Base-by-base conservation (phyloP, 2,329 filamentous ascomycete species). In the Fusarium fracticaudum region DNA sequence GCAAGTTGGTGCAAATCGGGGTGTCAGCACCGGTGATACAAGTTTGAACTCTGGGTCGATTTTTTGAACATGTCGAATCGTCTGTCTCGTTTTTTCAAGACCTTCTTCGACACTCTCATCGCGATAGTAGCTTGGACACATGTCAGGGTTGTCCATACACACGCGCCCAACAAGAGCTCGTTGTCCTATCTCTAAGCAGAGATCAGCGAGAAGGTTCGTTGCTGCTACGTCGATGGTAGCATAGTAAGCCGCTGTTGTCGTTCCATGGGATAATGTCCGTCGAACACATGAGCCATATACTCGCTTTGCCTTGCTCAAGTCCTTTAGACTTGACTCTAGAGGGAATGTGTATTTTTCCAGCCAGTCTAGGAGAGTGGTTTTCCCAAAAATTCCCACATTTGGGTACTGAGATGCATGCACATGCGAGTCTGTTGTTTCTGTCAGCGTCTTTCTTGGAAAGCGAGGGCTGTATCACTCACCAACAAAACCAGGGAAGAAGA, bases 321-420 rank as follows among this genome's bases (percentile, higher is more conserved):
- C 86, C 12, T 87, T 84, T 68, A 98, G 90, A 15, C 93, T 95
- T 2, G 92, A 87, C 83, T 99, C 96, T 72, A 98, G 89, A 0
- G 96, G 96, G 80, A 98, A 99, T 0, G 96, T 99, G 85, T 99
- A 98, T 22, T 88, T 96, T 78, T 95, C 90, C 10, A 99, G 87
- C 96, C 96, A 99, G 83, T 96, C 93, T 20, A 99, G 89, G 38
- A 99, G 91, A 1, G 96, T 98, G 0, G 94, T 92, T 75, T 95
- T 96, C 79, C 96, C 96, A 80, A 98, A 98, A 73, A 99, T 92
- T 67, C 96, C 96, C 3, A 91, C 90, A 80, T 99, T 99, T 66
- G 96, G 95, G 79, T 98, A 98, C 84, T 99, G 96, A 1, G 95
- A 90, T 14, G 96, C 96, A 81, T 99, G 96, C 66, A 98, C 93